Evolutionary conservation across 371 early-diverging fungal species (phyloP).

Genomic region (Mucor circinelloides): DNA sequence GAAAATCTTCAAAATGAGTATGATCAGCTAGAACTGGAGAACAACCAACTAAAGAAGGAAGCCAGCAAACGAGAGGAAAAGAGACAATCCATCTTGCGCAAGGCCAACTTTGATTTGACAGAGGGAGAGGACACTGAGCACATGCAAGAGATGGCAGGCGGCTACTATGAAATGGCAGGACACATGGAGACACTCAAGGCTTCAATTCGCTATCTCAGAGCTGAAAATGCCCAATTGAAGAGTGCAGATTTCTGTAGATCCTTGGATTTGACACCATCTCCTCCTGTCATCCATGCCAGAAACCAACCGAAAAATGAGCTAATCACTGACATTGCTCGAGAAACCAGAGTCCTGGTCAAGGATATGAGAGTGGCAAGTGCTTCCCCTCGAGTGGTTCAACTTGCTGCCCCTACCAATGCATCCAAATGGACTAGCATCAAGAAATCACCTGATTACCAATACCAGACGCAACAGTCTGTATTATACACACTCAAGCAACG

Average conservation of each 20-base stretch:
- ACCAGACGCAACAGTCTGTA: constrained; percentile 74
- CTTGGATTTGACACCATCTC: constrained; percentile 18
- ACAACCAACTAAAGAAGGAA: constrained; percentile 58
- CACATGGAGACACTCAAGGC: constrained; percentile 71
- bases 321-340: constrained; percentile 26
- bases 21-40: constrained; percentile 69
- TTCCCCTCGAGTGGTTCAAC: constrained; percentile 57
- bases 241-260: constrained; percentile 52
- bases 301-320: neutral
- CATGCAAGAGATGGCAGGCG: constrained; percentile 28
- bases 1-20: constrained; percentile 76
- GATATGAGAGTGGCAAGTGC: constrained; percentile 57
- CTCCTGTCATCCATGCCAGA: too few relatives aligned
- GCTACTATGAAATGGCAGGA: constrained; percentile 25
- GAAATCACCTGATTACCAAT: constrained; percentile 68
- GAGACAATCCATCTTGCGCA: constrained; percentile 36
- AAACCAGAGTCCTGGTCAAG: constrained; percentile 40
- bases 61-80: constrained; percentile 46
- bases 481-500: constrained; percentile 65
- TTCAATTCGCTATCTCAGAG: constrained; percentile 74
- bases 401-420: constrained; percentile 21
- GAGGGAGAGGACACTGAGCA: constrained; percentile 12
- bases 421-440: constrained; percentile 60
- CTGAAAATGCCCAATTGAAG: constrained; percentile 83
- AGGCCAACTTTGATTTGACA: constrained; percentile 23